Base-by-base conservation (phyloP, 1,284 basidiomycete species). In the Clitocybe nebularis region DNA sequence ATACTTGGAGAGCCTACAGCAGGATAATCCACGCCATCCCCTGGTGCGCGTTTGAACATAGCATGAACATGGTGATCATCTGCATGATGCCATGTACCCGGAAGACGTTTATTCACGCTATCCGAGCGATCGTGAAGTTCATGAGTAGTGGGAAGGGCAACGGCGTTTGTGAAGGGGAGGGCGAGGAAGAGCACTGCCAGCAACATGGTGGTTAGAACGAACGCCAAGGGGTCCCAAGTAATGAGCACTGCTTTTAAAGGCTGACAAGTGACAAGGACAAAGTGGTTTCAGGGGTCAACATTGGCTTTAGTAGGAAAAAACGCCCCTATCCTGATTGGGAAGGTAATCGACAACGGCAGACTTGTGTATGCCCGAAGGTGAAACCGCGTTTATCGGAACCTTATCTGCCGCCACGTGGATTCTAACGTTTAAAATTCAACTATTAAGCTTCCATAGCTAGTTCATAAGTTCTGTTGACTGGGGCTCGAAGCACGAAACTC, bases 1-100 rank as follows among this genome's bases (percentile, higher is more conserved):
- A 25, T 51, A 84, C 82, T 68, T 21, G 71, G 64, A 17, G 81
- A 74, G 39, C 84, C 85, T 23, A 85, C 72, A 28, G 64, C 46
- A 23, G 80, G 60, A 53, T 79, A 82, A 34, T 48, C 50, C 4
- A 57, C 51, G 20, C 72, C 75, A 50, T 81, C 76, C 11, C 55
- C 59, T 23, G 55, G 56, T 2, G 58, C 70, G 28, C 80, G 77
- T 52, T 67, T 70, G 65, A 85, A 87, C 40, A 87, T 67, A 24
- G 52, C 47, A 54, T 81, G 67, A n/a, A 70, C 77, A 4, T 75
- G 76, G 52, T 84, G 79, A 49, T 70, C 69, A 4, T 69, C 58
- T 30, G 58, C 54, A 23, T 83, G 83, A 52, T 74, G 77, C 84
- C 85, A 88, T 5, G 55, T 54, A 29, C 51, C 58, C 7, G 75